phyloP scores from a whole-genome alignment of 1,284 basidiomycete species.

The Tilletiopsis washingtonensis region DNA sequence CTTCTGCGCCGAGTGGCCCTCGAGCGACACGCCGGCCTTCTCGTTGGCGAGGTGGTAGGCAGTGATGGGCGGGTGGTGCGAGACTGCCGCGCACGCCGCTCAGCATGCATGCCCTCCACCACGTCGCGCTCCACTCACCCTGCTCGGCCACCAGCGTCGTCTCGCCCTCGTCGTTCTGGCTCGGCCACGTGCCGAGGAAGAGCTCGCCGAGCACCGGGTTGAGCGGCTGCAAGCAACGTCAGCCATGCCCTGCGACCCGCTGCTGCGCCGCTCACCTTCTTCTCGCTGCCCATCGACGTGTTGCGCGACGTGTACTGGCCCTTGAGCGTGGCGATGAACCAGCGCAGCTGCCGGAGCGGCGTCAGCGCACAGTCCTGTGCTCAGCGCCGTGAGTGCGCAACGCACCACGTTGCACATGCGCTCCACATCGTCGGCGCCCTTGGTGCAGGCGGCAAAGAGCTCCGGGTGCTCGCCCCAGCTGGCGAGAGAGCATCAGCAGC shows the following conservation, averaged over 20 bases:
- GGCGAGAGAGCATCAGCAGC: not conserved
- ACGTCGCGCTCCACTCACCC: too few relatives aligned
- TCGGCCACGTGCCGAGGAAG: conserved; percentile 88
- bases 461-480: conserved; percentile 48
- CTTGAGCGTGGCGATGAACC: conserved; percentile 63
- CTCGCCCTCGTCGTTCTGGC: conserved; percentile 67
- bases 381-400: too few relatives aligned
- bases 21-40: conserved; percentile 67
- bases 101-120: too few relatives aligned
- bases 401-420: conserved; percentile 42
- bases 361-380: too few relatives aligned
- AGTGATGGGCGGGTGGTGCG: conserved; percentile 56
- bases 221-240: conserved; percentile 57
- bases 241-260: not conserved
- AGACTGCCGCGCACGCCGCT: conserved; percentile 13
- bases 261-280: conserved; percentile 58
- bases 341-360: too few relatives aligned
- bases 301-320: conserved; percentile 71
- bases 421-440: conserved; percentile 42
- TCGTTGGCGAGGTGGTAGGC: conserved; percentile 69
- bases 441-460: conserved; percentile 27
- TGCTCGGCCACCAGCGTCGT: conserved; percentile 88
- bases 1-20: conserved; percentile 93
- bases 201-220: conserved; percentile 86
- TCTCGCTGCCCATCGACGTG: conserved; percentile 70